Base-by-base conservation (phyloP, 805 yeast genomes). In the Sugiyamaella marilandica region DNA sequence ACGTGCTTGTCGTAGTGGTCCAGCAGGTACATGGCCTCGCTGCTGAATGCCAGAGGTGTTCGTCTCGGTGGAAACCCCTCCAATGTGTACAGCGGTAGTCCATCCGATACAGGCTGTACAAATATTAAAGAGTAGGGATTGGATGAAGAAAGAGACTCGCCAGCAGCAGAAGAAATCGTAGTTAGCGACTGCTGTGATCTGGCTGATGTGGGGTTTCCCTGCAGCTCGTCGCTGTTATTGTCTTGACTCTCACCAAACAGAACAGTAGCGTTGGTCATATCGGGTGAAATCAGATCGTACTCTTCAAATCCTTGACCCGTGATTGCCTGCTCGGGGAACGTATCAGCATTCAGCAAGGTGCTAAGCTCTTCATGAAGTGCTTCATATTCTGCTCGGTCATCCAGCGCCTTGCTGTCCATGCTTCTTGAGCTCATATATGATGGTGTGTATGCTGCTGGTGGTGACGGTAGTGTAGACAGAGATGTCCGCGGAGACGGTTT, bases 1-100 rank as follows among this genome's bases (percentile, higher is more conserved):
- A 89, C 94, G 57, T 83, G 81, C 14, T 84, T 80, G 14, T 80
- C 76, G 65, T 87, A 89, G 63, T 89, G 82, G 55, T 83, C 82
- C 46, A 89, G 70, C 39, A 89, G 70, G 63, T 83, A 86, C 44
- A 94, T 69, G 0, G 95, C 80, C 60, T 87, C 72, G 1, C 95
- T 48, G 32, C 34, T 39, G 9, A 39, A 39, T 16, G 21, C 43
- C 7, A 39, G 21, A 2, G 43, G 43, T 4, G 21, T 39, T 19
- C 43, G 14, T 4, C 24, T 16, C 7, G 43, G 43, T 16, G 19
- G 3, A 2, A 24, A 3, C 5, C 2, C 11, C 43, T 39, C 50
- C 36, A 47, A 19, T 14, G 34, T 50, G 39, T 36, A 21, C 33
- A 4, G 31, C 5, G 47, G 47, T 10, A 16, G 16, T 16, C 24